Conservation (phyloP, 495 filamentous ascomycete genomes). For the Glarea lozoyensis region DNA sequence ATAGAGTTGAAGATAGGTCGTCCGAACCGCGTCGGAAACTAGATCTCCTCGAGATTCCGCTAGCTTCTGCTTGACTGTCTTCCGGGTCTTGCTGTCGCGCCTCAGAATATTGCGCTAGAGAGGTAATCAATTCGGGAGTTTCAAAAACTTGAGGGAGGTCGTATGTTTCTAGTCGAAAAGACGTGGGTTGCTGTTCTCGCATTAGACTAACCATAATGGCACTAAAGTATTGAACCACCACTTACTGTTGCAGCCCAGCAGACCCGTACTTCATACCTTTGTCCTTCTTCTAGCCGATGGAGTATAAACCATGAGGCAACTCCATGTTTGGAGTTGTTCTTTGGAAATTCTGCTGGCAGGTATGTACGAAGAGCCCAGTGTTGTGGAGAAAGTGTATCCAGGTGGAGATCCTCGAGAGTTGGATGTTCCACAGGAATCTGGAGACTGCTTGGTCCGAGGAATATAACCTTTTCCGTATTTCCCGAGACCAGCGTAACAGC, state of each 20-base stretch:
- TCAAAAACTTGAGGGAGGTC: constrained; percentile 48
- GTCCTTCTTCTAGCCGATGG: constrained; percentile 58
- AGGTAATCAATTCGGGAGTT: constrained; percentile 50
- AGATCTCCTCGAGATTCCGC: constrained; percentile 18
- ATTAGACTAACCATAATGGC: background rate
- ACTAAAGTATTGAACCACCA: too few relatives aligned
- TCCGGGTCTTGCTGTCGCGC: constrained; percentile 23
- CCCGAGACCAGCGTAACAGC: constrained; percentile 28
- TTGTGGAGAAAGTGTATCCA: constrained; percentile 53
- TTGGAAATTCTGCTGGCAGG: constrained; percentile 60
- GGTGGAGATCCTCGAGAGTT: constrained; percentile 52
- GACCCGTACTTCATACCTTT: constrained; percentile 84
- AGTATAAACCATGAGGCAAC: constrained; percentile 74
- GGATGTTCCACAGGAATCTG: constrained; percentile 46
- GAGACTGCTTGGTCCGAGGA: constrained; percentile 56
- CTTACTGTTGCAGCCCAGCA: constrained; percentile 92
- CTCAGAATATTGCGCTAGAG: constrained; percentile 54
- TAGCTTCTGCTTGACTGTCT: constrained; percentile 13
- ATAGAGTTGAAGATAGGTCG: constrained; percentile 50
- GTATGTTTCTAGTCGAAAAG: constrained; percentile 61
- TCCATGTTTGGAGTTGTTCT: constrained; percentile 40
- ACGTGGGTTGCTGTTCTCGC: constrained; percentile 69
- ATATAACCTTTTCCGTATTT: constrained; percentile 91
- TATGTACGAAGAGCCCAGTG: constrained; percentile 46
- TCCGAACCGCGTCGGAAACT: constrained; percentile 14